phyloP scores from a whole-genome alignment of 176 grass and related monocot species.

The Bonia amplexicaulis region DNA sequence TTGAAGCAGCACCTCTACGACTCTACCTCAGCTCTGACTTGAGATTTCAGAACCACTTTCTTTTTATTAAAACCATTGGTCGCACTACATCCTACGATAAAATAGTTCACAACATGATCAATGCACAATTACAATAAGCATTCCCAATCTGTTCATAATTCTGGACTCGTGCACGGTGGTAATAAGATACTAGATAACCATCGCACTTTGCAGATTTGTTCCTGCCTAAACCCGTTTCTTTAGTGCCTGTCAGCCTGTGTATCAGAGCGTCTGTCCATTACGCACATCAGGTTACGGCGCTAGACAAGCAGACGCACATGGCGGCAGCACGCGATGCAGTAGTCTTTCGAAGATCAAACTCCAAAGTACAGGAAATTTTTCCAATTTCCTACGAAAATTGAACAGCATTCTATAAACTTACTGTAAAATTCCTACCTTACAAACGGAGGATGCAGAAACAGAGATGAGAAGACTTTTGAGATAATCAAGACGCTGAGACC shows the following conservation, averaged over 20 bases:
- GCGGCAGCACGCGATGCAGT: neutral
- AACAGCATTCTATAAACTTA: too few relatives aligned
- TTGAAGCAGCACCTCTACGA: neutral
- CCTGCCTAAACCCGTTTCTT: neutral
- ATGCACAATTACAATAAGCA: neutral
- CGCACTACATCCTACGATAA: neutral
- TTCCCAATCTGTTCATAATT: neutral
- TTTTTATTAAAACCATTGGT: neutral
- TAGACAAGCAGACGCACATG: neutral
- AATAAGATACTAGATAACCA: neutral
- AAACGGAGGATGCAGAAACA: too few relatives aligned
- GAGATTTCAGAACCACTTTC: neutral
- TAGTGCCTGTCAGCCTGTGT: neutral
- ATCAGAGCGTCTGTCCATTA: neutral
- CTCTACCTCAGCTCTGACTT: constrained; percentile 11
- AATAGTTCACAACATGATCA: constrained; percentile 12
- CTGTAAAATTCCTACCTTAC: too few relatives aligned
- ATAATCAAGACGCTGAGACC: neutral
- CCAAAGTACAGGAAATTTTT: neutral
- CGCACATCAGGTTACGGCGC: neutral
- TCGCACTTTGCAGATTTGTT: neutral
- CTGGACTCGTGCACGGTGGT: neutral
- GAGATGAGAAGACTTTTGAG: too few relatives aligned
- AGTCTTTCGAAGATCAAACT: neutral
- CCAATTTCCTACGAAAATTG: too few relatives aligned